A percentile compares a stretch with the other conserved stretches of the same genome.
These are phyloP conservation scores for Boletus sp. DNA, from an alignment of 768 basidiomycete genomes.

Conservation along the genomic window DNA sequence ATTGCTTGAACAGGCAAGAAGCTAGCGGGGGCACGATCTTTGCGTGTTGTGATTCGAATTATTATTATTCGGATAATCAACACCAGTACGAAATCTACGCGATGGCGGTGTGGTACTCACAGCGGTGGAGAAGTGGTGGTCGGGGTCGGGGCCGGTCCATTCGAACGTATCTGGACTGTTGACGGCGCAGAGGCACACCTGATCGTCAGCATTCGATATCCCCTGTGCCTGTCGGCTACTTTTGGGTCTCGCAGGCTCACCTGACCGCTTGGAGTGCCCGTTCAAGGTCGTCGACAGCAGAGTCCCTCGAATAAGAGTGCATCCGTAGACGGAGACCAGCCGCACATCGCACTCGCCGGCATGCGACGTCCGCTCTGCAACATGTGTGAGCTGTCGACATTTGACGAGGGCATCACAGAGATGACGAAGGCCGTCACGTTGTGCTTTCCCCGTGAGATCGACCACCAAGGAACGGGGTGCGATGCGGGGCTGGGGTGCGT, in stretches of 20 bases:
- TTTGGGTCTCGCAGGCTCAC: constrained; percentile 27
- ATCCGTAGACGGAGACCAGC: constrained; percentile 36
- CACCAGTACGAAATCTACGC: neutral
- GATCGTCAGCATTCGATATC: neutral
- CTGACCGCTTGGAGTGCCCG: constrained; percentile 34
- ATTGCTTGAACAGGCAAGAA: constrained; percentile 22
- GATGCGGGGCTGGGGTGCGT: constrained; percentile 12
- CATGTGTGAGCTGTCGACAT: constrained; percentile 13
- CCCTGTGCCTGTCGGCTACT: neutral
- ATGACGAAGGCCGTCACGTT: constrained; percentile 23
- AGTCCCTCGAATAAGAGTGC: constrained; percentile 37
- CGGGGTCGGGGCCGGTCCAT: constrained; percentile 62
- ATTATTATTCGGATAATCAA: neutral
- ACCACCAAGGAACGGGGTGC: constrained; percentile 28
- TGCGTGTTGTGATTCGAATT: neutral
- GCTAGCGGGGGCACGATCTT: constrained; percentile 27
- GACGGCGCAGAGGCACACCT: neutral
- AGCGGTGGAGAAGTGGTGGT: constrained; percentile 60
- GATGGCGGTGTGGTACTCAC: constrained; percentile 33
- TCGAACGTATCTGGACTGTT: constrained; percentile 45
- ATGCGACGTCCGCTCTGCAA: neutral
- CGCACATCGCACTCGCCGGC: neutral
- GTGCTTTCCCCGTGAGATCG: constrained; percentile 29
- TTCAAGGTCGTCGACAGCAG: constrained; percentile 27
- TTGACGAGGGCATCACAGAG: constrained; percentile 28